Base-by-base conservation (phyloP, 352 stramenopile species). In the Peronospora belbahrii region DNA sequence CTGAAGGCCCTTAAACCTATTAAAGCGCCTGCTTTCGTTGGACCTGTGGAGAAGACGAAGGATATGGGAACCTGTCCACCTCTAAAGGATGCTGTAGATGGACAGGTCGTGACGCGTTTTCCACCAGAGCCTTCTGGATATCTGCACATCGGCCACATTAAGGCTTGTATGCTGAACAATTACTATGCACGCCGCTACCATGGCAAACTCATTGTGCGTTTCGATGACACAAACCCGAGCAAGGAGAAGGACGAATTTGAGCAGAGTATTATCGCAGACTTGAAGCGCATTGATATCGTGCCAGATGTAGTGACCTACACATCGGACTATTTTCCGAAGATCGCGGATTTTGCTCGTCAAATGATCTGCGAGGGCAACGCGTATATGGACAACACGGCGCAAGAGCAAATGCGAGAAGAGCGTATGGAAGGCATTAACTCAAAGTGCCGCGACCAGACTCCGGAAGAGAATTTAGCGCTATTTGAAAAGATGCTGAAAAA, bases 221-320 rank as follows among this genome's bases (percentile, higher is more conserved):
- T 99, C 53, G 97, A 99, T 71, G 97, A 99, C 79, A 99, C 97
- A 22, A 99, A 99, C 73, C 97, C 97, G 10, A 95, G 75, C 56
- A 99, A 99, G 69, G 97, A 99, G 80, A 99, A 99, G 72, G 94
- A 98, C 45, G 97, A 99, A 70, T 99, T 97, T 53, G 95, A 98
- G 73, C 80, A 97, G 56, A 95, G 74, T 56, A 98, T 98, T 61
- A 50, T 97, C 19, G 56, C 84, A 17, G 93, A 98, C 53, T 58
- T 98, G 8, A 76, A 74, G 49, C 67, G 69, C 1, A 68, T 97
- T 23, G 83, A 89, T 46, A 84, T 90, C 30, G 70, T 85, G 33
- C 70, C 74, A 2, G 74, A 90, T 51, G 48, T 74, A 17, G 74
- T 94, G 8, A 97, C 86, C n/a, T 98, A 99, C 70, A 99, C 97